Conservation (phyloP, 2,329 filamentous ascomycete species). For the Sphaerulina musiva region DNA sequence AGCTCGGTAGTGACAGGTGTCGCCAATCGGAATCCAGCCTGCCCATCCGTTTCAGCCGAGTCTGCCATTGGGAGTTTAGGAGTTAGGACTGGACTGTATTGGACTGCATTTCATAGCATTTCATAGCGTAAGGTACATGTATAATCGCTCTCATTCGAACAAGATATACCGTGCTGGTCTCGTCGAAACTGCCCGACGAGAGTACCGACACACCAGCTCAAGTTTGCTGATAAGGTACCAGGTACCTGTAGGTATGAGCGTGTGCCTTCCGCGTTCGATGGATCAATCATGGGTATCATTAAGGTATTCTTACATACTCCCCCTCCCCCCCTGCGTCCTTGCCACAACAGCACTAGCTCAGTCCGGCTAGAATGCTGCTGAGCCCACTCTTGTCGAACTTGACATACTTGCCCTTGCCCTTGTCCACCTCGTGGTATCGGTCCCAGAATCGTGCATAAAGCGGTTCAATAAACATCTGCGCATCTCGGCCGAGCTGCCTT, state of each 20-base stretch:
- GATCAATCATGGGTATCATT: not conserved
- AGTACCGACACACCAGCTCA: too few relatives aligned
- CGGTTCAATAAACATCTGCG: conserved; percentile 87
- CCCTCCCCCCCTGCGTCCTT: too few relatives aligned
- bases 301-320: not conserved
- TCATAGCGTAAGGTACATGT: too few relatives aligned
- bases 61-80: not conserved
- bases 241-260: too few relatives aligned
- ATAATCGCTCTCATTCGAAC: too few relatives aligned
- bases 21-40: conserved; percentile 2
- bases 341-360: conserved; percentile 9
- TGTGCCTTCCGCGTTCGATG: too few relatives aligned
- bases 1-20: conserved; percentile 3
- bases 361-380: conserved; percentile 50
- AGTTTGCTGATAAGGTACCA: too few relatives aligned
- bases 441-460: conserved; percentile 95
- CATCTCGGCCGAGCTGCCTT: conserved; percentile 69
- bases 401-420: conserved; percentile 95
- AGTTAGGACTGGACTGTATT: too few relatives aligned
- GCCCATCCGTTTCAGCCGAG: not conserved
- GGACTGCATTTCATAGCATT: too few relatives aligned
- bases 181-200: too few relatives aligned
- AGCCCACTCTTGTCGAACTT: conserved; percentile 90
- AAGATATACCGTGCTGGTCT: too few relatives aligned
- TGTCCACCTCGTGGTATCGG: conserved; percentile 93